Evolutionary conservation across 495 filamentous ascomycete genomes (phyloP).

Genomic region (Cairneyella variabilis): DNA sequence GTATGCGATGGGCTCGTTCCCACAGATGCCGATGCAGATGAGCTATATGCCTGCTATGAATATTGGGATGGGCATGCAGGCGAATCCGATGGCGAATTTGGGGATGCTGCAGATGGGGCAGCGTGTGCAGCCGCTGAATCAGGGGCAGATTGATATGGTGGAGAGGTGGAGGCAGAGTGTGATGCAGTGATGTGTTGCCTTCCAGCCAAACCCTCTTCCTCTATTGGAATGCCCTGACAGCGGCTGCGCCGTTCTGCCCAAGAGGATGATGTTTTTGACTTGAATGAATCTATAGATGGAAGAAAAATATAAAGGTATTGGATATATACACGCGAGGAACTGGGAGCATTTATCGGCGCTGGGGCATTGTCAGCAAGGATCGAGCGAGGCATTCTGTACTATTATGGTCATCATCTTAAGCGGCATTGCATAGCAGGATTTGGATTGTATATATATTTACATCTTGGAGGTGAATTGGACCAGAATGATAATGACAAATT

Average conservation of each 20-base stretch:
- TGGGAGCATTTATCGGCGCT: neutral
- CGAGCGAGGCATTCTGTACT: neutral
- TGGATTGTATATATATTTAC: neutral
- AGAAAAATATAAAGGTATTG: neutral
- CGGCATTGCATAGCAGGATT: neutral
- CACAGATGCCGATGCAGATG: constrained; percentile 25
- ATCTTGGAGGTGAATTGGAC: neutral
- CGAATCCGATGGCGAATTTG: constrained; percentile 24
- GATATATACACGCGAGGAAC: neutral
- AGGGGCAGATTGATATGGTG: constrained; percentile 71
- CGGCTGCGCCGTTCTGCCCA: no score
- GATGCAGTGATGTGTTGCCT: constrained; percentile 50
- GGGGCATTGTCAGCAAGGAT: neutral
- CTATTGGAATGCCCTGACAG: no score
- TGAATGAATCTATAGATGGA: no score
- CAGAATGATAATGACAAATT: neutral
- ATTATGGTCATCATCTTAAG: neutral
- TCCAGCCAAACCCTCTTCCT: no score
- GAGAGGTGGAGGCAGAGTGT: constrained; percentile 90
- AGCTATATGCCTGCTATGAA: constrained; percentile 30
- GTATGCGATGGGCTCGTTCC: constrained; percentile 24
- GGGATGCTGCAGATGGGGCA: constrained; percentile 29
- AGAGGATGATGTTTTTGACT: no score
- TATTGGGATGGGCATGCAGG: constrained; percentile 11
- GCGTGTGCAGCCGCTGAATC: constrained; percentile 41